These are phyloP conservation scores for Pseudopyricularia javanii DNA, from an alignment of 2,329 filamentous ascomycete genomes.

Conservation along the genomic window DNA sequence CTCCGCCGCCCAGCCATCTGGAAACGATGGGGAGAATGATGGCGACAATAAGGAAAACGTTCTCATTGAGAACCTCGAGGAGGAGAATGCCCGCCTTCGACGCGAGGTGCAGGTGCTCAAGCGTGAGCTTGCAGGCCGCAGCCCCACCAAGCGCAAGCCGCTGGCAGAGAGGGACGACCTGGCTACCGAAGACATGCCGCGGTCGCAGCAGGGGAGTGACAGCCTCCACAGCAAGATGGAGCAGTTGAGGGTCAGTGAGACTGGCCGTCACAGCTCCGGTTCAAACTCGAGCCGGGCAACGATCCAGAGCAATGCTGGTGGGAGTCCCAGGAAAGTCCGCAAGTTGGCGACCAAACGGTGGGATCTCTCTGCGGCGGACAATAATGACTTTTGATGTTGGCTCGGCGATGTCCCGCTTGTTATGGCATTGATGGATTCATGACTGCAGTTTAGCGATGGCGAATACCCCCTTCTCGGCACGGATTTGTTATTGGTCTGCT, in stretches of 20 bases:
- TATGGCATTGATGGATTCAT: too few species aligned
- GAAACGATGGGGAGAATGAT: conserved; percentile 12
- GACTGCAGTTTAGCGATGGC: too few species aligned
- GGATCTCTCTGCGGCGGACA: conserved; percentile 25
- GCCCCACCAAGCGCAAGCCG: conserved; percentile 47
- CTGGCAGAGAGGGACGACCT: conserved; percentile 42
- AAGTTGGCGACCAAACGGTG: conserved; percentile 34
- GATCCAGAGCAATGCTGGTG: conserved; percentile 14
- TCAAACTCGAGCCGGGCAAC: conserved; percentile 9
- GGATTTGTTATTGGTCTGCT: too few species aligned
- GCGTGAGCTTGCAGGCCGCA: conserved; percentile 51
- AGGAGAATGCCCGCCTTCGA: conserved; percentile 59
- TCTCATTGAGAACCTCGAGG: conserved; percentile 49
- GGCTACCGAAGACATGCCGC: conserved; percentile 4
- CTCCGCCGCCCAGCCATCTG: not conserved
- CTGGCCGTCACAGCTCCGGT: conserved; percentile 4
- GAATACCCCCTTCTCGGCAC: too few species aligned
- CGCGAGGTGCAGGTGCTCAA: conserved; percentile 52
- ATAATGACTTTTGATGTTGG: conserved; percentile 22
- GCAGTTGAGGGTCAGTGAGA: conserved; percentile 31
- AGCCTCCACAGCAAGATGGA: conserved; percentile 36
- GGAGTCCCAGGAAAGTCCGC: conserved; percentile 42
- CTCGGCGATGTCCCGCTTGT: too few species aligned
- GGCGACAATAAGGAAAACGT: conserved; percentile 49
- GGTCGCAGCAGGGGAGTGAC: conserved; percentile 9